These are phyloP conservation scores for Lasiodiplodia gonubiensis DNA, from an alignment of 2,329 filamentous ascomycete genomes.

Conservation along the genomic window DNA sequence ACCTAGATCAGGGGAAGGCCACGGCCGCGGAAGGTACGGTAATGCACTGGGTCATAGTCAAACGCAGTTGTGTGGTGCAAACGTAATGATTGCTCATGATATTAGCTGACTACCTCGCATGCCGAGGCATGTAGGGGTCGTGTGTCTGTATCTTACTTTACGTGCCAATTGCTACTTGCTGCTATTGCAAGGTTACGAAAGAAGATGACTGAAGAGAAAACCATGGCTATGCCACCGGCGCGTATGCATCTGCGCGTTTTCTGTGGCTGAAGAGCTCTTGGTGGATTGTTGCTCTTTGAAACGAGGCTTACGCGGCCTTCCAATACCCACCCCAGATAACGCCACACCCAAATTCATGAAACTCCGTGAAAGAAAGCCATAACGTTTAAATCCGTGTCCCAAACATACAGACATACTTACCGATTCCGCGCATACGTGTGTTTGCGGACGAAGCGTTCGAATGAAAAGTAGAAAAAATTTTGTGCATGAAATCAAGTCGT, in stretches of 20 bases:
- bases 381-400: not conserved
- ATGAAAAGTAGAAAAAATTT: not conserved
- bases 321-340: not conserved
- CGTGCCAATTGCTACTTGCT: slow-evolving; percentile 13
- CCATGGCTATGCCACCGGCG: slow-evolving; percentile 5
- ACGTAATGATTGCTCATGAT: not conserved
- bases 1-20: not conserved
- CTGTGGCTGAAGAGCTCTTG: slow-evolving; percentile 18
- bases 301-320: slow-evolving; percentile 23
- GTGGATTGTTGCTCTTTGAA: slow-evolving; percentile 11
- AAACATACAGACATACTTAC: slow-evolving; percentile 14
- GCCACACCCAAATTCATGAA: slow-evolving; percentile 16
- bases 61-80: not conserved
- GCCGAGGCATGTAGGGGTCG: not conserved
- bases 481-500: slow-evolving; percentile 22
- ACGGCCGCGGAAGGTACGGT: not conserved
- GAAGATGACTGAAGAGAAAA: not conserved
- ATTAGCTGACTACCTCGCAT: not conserved
- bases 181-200: slow-evolving; percentile 1
- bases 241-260: not conserved
- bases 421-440: not conserved
- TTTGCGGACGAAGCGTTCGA: not conserved
- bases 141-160: not conserved
- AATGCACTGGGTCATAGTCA: not conserved
- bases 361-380: slow-evolving; percentile 16